Percentiles rank a stretch among this genome's conserved stretches.
Evolutionary conservation across 2,329 filamentous ascomycete genomes (phyloP).

Genomic region (Diplodia scrobiculata): DNA sequence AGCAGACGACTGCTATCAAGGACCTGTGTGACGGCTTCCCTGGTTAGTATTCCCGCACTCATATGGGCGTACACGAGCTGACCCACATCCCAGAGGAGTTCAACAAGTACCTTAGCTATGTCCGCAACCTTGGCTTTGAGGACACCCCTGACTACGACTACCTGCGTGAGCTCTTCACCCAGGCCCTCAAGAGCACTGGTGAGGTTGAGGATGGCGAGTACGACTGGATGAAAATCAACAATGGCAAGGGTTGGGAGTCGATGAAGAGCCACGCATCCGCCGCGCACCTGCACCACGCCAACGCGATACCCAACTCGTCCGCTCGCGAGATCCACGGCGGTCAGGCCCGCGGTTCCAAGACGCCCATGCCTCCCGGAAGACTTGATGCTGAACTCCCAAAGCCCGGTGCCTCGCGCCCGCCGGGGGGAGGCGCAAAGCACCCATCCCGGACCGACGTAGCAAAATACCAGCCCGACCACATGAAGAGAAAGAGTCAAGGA

Average conservation of each 20-base stretch:
- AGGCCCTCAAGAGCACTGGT: slow-evolving; percentile 89
- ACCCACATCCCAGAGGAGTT: slow-evolving; percentile 71
- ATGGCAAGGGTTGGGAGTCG: slow-evolving; percentile 87
- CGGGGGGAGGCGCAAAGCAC: slow-evolving; percentile 34
- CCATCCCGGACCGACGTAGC: slow-evolving; percentile 27
- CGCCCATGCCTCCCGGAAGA: slow-evolving; percentile 49
- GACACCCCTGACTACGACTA: slow-evolving; percentile 99
- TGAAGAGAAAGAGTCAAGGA: slow-evolving; percentile 72
- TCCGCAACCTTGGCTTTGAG: slow-evolving; percentile 96
- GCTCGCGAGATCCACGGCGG: slow-evolving; percentile 80
- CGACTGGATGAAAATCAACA: slow-evolving; percentile 99
- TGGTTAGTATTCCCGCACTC: slow-evolving; percentile 47
- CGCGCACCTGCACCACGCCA: slow-evolving; percentile 77
- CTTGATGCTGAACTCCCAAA: slow-evolving; percentile 56
- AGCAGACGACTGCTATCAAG: slow-evolving; percentile 96
- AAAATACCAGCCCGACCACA: slow-evolving; percentile 41
- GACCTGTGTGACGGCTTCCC: slow-evolving; percentile 96
- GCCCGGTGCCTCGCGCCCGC: slow-evolving; percentile 62
- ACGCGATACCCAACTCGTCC: slow-evolving; percentile 76
- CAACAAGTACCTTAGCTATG: slow-evolving; percentile 95
- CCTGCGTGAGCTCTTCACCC: slow-evolving; percentile 91
- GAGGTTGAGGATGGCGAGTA: slow-evolving; percentile 98
- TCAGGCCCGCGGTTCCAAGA: slow-evolving; percentile 63
- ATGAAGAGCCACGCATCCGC: slow-evolving; percentile 70
- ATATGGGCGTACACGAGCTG: neutral